Conservation (phyloP, 345 rosid species). For the Gossypium arboreum region DNA sequence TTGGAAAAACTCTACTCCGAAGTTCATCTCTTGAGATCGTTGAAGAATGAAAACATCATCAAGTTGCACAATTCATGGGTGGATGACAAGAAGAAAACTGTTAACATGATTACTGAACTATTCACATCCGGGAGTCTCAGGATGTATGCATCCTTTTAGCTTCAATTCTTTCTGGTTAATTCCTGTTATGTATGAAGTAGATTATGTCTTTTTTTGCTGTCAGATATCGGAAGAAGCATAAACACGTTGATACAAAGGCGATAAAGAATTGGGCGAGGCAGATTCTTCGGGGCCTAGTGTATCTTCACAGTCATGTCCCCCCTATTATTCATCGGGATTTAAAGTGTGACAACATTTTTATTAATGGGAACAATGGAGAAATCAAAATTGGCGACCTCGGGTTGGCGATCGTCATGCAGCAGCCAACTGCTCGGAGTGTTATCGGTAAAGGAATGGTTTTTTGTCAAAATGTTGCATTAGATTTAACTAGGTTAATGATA, state of each 20-base stretch:
- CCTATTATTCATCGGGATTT: slow-evolving; percentile 60
- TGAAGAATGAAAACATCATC: slow-evolving; percentile 69
- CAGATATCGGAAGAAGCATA: slow-evolving; percentile 58
- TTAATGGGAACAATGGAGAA: slow-evolving; percentile 64
- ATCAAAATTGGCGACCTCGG: slow-evolving; percentile 75
- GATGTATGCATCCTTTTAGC: slow-evolving; percentile 36
- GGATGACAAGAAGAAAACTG: slow-evolving; percentile 63
- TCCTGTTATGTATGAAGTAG: slow-evolving; percentile 2
- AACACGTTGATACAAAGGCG: slow-evolving; percentile 52
- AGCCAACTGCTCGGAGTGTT: slow-evolving; percentile 61
- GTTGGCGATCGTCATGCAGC: slow-evolving; percentile 60
- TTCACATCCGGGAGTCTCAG: slow-evolving; percentile 79
- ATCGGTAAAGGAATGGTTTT: slow-evolving; percentile 33
- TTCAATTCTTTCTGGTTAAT: not conserved
- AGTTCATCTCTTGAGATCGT: slow-evolving; percentile 66
- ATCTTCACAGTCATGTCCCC: slow-evolving; percentile 54
- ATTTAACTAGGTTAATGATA: not conserved
- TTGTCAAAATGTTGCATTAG: not conserved
- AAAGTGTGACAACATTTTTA: slow-evolving; percentile 66
- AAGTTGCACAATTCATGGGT: slow-evolving; percentile 68
- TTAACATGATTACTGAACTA: slow-evolving; percentile 83
- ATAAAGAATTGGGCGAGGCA: slow-evolving; percentile 62
- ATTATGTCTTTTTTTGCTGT: slow-evolving; percentile 3
- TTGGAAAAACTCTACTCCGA: slow-evolving; percentile 73
- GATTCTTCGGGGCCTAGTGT: slow-evolving; percentile 51